These are phyloP conservation scores for Tylopilus plumbeoviolaceoides DNA, from an alignment of 768 basidiomycete genomes.

Conservation along the genomic window DNA sequence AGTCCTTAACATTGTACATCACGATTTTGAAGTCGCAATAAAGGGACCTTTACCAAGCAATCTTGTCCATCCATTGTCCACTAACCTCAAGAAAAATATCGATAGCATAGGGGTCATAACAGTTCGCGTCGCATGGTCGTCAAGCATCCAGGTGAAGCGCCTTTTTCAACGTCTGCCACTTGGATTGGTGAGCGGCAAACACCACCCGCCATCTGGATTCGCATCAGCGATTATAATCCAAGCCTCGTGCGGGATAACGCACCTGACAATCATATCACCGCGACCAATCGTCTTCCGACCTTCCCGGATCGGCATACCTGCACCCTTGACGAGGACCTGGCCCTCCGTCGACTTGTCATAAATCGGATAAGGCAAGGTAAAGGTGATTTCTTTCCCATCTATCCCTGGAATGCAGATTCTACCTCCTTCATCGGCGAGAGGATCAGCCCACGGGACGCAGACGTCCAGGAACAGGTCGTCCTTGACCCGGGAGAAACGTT, in stretches of 20 bases:
- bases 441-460: slow-evolving; percentile 53
- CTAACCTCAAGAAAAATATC: slow-evolving; percentile 15
- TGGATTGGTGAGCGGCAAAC: slow-evolving; percentile 29
- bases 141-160: slow-evolving; percentile 25
- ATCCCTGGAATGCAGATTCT: slow-evolving; percentile 51
- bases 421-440: slow-evolving; percentile 43
- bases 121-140: slow-evolving; percentile 7
- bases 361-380: slow-evolving; percentile 51
- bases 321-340: slow-evolving; percentile 47
- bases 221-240: neutral
- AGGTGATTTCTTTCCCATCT: slow-evolving; percentile 49
- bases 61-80: slow-evolving; percentile 13
- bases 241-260: slow-evolving; percentile 9
- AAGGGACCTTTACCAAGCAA: slow-evolving; percentile 7
- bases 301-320: slow-evolving; percentile 67
- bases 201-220: slow-evolving; percentile 30
- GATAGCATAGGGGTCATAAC: slow-evolving; percentile 21
- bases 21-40: slow-evolving; percentile 5
- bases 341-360: slow-evolving; percentile 47
- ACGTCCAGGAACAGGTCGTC: slow-evolving; percentile 56
- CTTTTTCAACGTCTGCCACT: slow-evolving; percentile 31
- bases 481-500: slow-evolving; percentile 51
- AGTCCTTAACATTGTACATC: slow-evolving; percentile 29
- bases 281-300: slow-evolving; percentile 48
- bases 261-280: slow-evolving; percentile 65